phyloP scores from a whole-genome alignment of 2,329 filamentous ascomycete species.

The Colletotrichum coccodes region DNA sequence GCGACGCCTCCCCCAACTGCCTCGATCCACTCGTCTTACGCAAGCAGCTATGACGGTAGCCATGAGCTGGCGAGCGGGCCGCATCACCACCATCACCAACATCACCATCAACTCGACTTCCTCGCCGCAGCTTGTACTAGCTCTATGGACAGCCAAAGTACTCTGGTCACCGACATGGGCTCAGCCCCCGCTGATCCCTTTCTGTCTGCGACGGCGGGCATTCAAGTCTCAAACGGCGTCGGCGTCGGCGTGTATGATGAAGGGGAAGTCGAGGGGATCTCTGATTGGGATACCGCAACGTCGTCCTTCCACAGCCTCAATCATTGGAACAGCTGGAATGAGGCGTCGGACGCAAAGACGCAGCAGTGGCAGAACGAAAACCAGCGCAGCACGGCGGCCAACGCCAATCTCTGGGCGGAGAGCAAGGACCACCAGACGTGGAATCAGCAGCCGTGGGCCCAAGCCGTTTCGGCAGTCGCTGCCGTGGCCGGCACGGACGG shows the following conservation, averaged over 20 bases:
- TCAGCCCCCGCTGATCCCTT: slow-evolving; percentile 31
- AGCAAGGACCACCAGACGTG: slow-evolving; percentile 45
- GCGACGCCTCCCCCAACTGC: slow-evolving; percentile 67
- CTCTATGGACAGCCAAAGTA: slow-evolving; percentile 34
- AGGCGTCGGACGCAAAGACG: slow-evolving; percentile 25
- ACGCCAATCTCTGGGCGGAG: slow-evolving; percentile 41
- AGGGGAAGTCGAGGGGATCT: slow-evolving; percentile 25
- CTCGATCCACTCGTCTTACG: slow-evolving; percentile 58
- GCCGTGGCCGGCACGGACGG: slow-evolving; percentile 37
- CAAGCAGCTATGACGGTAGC: slow-evolving; percentile 54
- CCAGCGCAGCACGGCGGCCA: slow-evolving; percentile 35
- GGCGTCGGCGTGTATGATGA: slow-evolving; percentile 33
- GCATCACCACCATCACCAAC: slow-evolving; percentile 34
- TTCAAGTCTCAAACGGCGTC: slow-evolving; percentile 33
- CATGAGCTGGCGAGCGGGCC: slow-evolving; percentile 27
- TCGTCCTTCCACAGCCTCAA: slow-evolving; percentile 30
- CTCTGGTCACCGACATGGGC: slow-evolving; percentile 30
- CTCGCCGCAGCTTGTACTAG: slow-evolving; percentile 27
- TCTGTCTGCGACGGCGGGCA: slow-evolving; percentile 33
- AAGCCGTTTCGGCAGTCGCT: slow-evolving; percentile 44
- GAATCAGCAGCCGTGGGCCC: slow-evolving; percentile 39
- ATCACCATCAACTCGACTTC: slow-evolving; percentile 34
- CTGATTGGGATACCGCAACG: slow-evolving; percentile 29
- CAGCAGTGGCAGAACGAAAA: slow-evolving; percentile 34
- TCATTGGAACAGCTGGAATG: slow-evolving; percentile 34